These are phyloP conservation scores for Malbranchea zuffiana DNA, from an alignment of 2,329 filamentous ascomycete species.

Conservation along the genomic window DNA sequence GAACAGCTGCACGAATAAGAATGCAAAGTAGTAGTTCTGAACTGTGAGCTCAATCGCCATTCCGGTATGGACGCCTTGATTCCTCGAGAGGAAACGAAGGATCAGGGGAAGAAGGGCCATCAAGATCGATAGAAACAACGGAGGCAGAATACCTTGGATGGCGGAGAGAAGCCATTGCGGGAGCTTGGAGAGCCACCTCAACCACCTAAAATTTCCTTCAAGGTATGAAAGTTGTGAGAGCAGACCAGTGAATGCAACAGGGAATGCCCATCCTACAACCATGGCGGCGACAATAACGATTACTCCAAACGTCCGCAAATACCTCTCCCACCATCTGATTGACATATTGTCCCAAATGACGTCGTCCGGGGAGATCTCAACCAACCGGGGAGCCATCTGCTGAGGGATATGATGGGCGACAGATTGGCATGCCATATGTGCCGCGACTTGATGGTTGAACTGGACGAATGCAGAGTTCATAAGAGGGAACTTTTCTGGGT, in stretches of 20 bases:
- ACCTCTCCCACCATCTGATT: slow-evolving; percentile 85
- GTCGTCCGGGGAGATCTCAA: slow-evolving; percentile 89
- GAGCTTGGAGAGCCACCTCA: slow-evolving; percentile 56
- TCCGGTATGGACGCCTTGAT: slow-evolving; percentile 74
- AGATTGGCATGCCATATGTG: slow-evolving; percentile 94
- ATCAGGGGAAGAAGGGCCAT: slow-evolving; percentile 73
- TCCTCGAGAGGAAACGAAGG: slow-evolving; percentile 58
- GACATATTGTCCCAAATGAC: slow-evolving; percentile 98
- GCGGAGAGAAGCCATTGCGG: slow-evolving; percentile 53
- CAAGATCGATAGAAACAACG: slow-evolving; percentile 62
- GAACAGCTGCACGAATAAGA: slow-evolving; percentile 91
- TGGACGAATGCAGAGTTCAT: slow-evolving; percentile 98
- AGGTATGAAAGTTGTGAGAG: slow-evolving; percentile 67
- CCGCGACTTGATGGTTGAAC: slow-evolving; percentile 94
- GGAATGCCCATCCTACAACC: slow-evolving; percentile 80
- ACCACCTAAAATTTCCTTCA: slow-evolving; percentile 54
- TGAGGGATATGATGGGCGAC: slow-evolving; percentile 82
- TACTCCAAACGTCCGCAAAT: slow-evolving; percentile 58
- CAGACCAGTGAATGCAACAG: slow-evolving; percentile 76
- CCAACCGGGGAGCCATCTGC: slow-evolving; percentile 81
- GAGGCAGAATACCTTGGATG: slow-evolving; percentile 78
- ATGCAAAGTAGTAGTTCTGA: slow-evolving; percentile 84
- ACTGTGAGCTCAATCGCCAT: slow-evolving; percentile 70
- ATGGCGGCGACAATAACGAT: slow-evolving; percentile 58
- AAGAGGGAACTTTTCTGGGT: slow-evolving; percentile 73